Evolutionary conservation across 2,329 filamentous ascomycete genomes (phyloP).

Genomic region (Teratosphaeria nubilosa): DNA sequence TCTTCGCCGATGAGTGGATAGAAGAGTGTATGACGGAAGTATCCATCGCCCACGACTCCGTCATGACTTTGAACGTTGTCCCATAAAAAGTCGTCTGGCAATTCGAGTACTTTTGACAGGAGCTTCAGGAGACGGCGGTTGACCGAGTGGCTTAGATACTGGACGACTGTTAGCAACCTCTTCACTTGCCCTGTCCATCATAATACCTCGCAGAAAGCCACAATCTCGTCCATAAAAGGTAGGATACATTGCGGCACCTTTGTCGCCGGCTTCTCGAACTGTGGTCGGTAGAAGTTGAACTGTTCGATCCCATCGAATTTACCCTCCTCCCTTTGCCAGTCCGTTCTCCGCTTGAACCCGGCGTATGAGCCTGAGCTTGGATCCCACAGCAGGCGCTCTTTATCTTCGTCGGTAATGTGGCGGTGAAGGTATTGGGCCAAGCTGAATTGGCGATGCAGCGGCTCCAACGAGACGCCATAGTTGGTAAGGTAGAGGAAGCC

Average conservation of each 20-base stretch:
- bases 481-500: conserved; percentile 38
- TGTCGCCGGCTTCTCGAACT: conserved; percentile 32
- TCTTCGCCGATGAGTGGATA: conserved; percentile 6
- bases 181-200: background rate
- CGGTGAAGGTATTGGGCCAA: conserved; percentile 42
- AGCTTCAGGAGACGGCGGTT: conserved; percentile 31
- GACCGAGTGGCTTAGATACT: conserved; percentile 40
- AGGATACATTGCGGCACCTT: conserved; percentile 38
- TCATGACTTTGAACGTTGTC: conserved; percentile 33
- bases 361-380: conserved; percentile 41
- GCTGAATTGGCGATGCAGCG: conserved; percentile 42
- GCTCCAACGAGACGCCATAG: conserved; percentile 40
- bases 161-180: conserved; percentile 2
- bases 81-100: conserved; percentile 38
- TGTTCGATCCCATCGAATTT: conserved; percentile 43
- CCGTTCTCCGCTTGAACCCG: conserved; percentile 42
- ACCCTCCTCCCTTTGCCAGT: conserved; percentile 15
- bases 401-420: conserved; percentile 42
- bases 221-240: conserved; percentile 43
- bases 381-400: conserved; percentile 37
- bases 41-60: conserved; percentile 34
- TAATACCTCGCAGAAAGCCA: conserved; percentile 26
- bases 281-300: conserved; percentile 43
- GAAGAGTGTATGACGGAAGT: conserved; percentile 31
- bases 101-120: conserved; percentile 35